Conservation (phyloP, 2,329 filamentous ascomycete genomes). For the Huntiella omanensis region DNA sequence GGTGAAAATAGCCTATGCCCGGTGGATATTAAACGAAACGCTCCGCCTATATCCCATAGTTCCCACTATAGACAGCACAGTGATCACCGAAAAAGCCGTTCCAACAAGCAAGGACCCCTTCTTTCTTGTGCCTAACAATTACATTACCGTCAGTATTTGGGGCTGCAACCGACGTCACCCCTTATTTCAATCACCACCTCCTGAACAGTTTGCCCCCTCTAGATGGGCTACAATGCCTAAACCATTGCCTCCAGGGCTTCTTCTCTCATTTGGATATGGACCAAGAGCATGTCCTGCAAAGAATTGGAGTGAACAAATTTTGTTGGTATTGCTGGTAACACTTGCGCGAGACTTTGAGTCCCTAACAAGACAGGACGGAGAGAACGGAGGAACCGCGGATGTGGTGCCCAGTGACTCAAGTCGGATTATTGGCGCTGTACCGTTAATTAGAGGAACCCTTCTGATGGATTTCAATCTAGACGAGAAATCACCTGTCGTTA, state of each 20-base stretch:
- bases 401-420: no score
- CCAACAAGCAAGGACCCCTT: no score
- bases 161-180: no score
- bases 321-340: background rate
- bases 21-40: slow-evolving; percentile 32
- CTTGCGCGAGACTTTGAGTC: background rate
- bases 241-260: background rate
- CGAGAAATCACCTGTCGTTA: no score
- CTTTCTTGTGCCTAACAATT: no score
- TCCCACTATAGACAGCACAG: no score
- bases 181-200: background rate
- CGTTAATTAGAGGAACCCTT: no score
- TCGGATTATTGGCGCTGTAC: no score
- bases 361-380: background rate
- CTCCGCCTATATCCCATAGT: slow-evolving; percentile 52
- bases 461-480: no score
- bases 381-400: background rate
- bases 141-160: no score
- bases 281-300: slow-evolving; percentile 6
- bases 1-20: slow-evolving; percentile 38
- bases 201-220: slow-evolving; percentile 4
- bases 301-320: background rate
- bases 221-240: slow-evolving; percentile 3
- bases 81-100: no score
- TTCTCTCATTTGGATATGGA: slow-evolving; percentile 5